Conservation (phyloP, 1,284 basidiomycete species). For the Marasmius sp. region DNA sequence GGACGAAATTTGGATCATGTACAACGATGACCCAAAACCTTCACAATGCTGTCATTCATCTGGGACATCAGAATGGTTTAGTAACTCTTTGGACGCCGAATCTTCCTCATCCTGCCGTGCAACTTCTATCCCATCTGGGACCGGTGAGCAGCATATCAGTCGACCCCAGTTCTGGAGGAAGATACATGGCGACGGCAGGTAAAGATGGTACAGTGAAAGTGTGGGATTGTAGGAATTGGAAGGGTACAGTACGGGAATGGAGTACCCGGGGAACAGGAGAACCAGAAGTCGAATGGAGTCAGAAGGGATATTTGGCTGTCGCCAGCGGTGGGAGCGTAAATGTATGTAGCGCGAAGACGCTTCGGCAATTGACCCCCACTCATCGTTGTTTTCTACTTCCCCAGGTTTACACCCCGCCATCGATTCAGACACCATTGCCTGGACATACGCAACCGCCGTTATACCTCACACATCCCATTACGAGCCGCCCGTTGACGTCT, state of each 20-base stretch:
- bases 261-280: constrained; percentile 46
- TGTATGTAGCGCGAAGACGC: constrained; percentile 42
- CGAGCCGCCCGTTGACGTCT: constrained; percentile 66
- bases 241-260: constrained; percentile 84
- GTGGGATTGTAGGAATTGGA: constrained; percentile 98
- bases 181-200: constrained; percentile 91
- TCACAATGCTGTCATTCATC: constrained; percentile 90
- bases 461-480: constrained; percentile 83
- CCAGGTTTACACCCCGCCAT: constrained; percentile 70
- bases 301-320: constrained; percentile 82
- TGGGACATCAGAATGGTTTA: constrained; percentile 91
- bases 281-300: constrained; percentile 74
- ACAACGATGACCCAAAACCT: constrained; percentile 89
- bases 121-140: constrained; percentile 88
- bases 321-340: constrained; percentile 82
- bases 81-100: constrained; percentile 98
- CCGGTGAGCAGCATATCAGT: constrained; percentile 83
- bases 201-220: constrained; percentile 89
- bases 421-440: constrained; percentile 57
- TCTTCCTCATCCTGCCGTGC: constrained; percentile 87
- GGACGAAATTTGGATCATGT: constrained; percentile 89
- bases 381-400: background rate
- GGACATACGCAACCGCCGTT: constrained; percentile 65
- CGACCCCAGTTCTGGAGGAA: constrained; percentile 80
- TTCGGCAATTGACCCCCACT: background rate